These are phyloP conservation scores for Epithemia pelagica DNA, from an alignment of 108 stramenopile species.

Conservation along the genomic window DNA sequence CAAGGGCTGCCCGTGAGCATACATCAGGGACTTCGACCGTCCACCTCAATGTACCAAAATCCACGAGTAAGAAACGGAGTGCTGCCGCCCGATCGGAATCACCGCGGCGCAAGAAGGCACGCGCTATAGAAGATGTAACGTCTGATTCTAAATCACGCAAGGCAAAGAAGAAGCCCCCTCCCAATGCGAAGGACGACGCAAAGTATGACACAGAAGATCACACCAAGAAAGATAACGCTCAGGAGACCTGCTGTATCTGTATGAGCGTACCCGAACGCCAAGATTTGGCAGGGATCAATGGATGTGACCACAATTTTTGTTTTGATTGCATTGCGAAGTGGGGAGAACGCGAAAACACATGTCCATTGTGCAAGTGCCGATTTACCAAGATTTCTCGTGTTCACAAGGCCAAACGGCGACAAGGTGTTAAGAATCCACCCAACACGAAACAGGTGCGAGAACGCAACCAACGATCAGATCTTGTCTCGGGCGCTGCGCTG, in stretches of 20 bases:
- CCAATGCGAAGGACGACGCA: background rate
- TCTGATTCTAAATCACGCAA: too few relatives aligned
- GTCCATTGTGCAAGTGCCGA: conserved; percentile 80
- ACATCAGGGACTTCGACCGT: too few relatives aligned
- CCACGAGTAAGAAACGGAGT: too few relatives aligned
- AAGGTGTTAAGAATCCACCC: conserved; percentile 24
- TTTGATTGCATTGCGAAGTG: conserved; percentile 82
- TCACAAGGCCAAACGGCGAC: conserved; percentile 21
- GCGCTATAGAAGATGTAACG: too few relatives aligned
- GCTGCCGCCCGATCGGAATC: too few relatives aligned
- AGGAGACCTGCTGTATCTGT: conserved; percentile 69
- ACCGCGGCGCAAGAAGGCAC: too few relatives aligned
- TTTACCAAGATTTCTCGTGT: conserved; percentile 75
- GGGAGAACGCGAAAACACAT: conserved; percentile 81
- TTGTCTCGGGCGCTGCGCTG: conserved; percentile 22
- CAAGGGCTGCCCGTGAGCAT: background rate
- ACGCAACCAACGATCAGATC: conserved; percentile 58
- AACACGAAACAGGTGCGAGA: conserved; percentile 59
- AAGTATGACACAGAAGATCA: background rate
- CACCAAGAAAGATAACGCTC: background rate
- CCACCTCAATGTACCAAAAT: too few relatives aligned
- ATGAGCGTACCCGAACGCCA: conserved; percentile 50
- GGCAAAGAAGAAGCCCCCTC: conserved; percentile 19
- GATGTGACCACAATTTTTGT: conserved; percentile 78
- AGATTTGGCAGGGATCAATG: conserved; percentile 52